Conservation (phyloP, 2,329 filamentous ascomycete species). For the Pseudogymnoascus verrucosus region DNA sequence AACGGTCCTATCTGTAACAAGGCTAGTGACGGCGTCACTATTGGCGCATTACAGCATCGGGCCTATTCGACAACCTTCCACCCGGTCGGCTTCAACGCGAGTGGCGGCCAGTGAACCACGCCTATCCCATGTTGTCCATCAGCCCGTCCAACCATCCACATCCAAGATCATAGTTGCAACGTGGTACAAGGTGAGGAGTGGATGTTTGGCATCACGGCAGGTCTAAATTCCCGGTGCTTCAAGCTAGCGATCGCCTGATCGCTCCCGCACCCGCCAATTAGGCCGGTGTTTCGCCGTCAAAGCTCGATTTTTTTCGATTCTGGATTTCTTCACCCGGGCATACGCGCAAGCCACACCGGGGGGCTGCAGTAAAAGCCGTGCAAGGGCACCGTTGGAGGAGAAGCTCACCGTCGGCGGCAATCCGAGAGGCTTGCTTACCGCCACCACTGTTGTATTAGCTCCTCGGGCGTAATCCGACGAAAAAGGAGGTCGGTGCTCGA, state of each 20-base stretch:
- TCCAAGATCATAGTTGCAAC: neutral
- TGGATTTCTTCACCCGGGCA: neutral
- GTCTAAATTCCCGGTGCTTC: neutral
- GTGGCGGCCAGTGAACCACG: neutral
- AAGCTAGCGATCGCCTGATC: constrained; percentile 8
- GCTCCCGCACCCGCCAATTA: constrained; percentile 3
- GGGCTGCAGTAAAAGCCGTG: neutral
- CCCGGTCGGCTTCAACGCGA: constrained; percentile 3
- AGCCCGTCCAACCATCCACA: neutral
- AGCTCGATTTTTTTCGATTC: neutral
- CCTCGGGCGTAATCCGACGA: neutral
- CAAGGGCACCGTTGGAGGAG: neutral
- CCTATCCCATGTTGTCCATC: neutral
- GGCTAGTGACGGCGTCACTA: constrained; percentile 4
- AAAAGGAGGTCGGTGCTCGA: neutral
- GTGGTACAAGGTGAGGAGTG: neutral
- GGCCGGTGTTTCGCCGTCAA: neutral
- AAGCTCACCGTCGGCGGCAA: neutral
- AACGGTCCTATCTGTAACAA: constrained; percentile 3
- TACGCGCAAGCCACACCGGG: neutral
- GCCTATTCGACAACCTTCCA: constrained; percentile 7
- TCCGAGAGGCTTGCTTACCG: neutral
- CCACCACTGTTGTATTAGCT: neutral
- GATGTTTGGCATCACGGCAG: neutral
- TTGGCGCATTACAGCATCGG: constrained; percentile 1